Base-by-base conservation (phyloP, 495 filamentous ascomycete genomes). In the Penicillium salamii region DNA sequence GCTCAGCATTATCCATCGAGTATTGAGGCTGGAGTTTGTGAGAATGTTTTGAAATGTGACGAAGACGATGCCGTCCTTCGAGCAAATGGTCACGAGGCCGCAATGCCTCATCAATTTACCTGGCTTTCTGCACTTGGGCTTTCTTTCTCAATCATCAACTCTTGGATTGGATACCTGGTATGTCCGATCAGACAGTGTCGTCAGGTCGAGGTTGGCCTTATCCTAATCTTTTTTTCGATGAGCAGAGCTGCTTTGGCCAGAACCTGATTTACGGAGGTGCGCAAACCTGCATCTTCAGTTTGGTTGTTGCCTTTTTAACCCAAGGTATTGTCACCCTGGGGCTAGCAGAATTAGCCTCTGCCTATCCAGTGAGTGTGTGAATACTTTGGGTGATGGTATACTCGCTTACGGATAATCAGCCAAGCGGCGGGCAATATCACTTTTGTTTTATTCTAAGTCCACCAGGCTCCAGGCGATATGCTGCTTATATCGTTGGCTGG, bases 81-180 rank as follows among this genome's bases (percentile, higher is more conserved):
- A 9, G 67, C 67, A 33, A 60, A 71, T 17, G 69, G 69, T 17
- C 62, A 73, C 28, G 43, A 59, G 38, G 36, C 59, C 1, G 61
- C 43, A 11, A 41, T 73, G 47, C 54, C 48, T 14, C 50, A 66
- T n/a, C 58, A 59, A 18, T 70, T 73, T 48, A 59, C 51, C 15
- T 54, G 53, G 28, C 14, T 70, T 13, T 57, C 66, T 1, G 50
- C 65, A 0, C 35, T 69, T 3, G 66, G 68, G 1, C 34, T 73
- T 13, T 62, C 57, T 0, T 71, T 69, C 41, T 61, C 64, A 2
- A 66, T 72, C 35, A 67, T 66, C 3, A 70, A 68, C 46, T 67
- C 69, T n/a, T 72, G 69, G 68, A 50, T 58, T 23, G 68, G 68
- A 17, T 17, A 17, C 5, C 36, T 38, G 20, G 23, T 26, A 26